Conservation (phyloP, 2,329 filamentous ascomycete genomes). For the Pseudopyrenochaeta lycopersici region DNA sequence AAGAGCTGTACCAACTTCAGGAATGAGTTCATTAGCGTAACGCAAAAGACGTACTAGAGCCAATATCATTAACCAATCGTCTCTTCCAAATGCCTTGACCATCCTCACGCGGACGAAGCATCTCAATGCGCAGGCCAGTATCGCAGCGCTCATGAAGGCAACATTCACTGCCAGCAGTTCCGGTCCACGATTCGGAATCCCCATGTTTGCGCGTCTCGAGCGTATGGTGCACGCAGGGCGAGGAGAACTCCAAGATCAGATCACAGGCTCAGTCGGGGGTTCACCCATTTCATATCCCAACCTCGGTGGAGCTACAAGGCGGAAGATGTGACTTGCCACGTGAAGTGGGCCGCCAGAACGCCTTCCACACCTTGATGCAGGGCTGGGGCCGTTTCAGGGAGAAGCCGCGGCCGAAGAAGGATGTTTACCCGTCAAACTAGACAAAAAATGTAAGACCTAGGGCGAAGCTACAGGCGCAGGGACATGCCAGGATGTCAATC, state of each 20-base stretch:
- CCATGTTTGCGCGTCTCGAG: constrained; percentile 28
- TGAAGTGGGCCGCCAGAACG: constrained; percentile 26
- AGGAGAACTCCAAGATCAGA: constrained; percentile 12
- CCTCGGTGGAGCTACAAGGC: constrained; percentile 19
- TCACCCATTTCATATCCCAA: constrained; percentile 24
- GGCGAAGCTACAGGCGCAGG: background rate
- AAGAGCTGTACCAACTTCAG: constrained; percentile 25
- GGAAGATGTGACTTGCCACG: constrained; percentile 24
- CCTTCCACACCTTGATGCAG: constrained; percentile 20
- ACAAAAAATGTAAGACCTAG: background rate
- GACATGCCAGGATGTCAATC: background rate
- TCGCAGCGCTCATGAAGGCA: constrained; percentile 33
- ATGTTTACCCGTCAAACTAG: constrained; percentile 18
- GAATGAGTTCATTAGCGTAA: background rate
- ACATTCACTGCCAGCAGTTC: constrained; percentile 42
- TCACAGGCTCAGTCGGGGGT: constrained; percentile 9
- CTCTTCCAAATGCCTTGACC: constrained; percentile 46
- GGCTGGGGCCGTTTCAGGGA: constrained; percentile 31
- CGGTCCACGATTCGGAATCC: constrained; percentile 43
- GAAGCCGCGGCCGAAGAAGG: constrained; percentile 16
- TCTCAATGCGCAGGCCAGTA: constrained; percentile 37
- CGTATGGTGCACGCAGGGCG: constrained; percentile 4
- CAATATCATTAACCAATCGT: constrained; percentile 47
- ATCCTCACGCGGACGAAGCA: constrained; percentile 42
- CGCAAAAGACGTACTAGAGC: constrained; percentile 34